phyloP scores from a whole-genome alignment of 192 early-diverging fungal species.

The Rhizoclosmatium sp. region DNA sequence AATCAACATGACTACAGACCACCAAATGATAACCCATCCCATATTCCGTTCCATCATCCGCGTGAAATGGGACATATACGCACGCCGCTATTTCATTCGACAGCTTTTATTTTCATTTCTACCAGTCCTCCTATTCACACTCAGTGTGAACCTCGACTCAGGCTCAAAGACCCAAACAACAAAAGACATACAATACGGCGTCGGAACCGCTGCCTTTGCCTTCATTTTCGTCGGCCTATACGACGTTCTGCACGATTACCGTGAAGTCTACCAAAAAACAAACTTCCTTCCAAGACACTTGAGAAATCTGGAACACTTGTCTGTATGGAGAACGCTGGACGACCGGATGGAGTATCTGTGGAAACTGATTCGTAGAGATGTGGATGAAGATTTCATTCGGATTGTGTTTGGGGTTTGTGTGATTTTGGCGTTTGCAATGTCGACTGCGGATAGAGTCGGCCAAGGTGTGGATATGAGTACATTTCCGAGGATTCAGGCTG shows the following conservation, averaged over 20 bases:
- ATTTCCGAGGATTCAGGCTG: background rate
- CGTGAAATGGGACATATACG: conserved; percentile 33
- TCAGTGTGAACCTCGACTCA: background rate
- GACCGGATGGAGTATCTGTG: background rate
- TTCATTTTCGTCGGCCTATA: background rate
- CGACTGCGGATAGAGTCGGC: background rate
- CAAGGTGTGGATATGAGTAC: background rate
- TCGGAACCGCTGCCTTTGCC: background rate
- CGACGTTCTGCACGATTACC: conserved; percentile 8
- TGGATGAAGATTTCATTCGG: conserved; percentile 15
- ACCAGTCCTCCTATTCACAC: conserved; percentile 13
- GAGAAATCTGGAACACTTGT: background rate
- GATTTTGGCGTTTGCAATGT: background rate
- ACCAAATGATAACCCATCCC: conserved; percentile 25
- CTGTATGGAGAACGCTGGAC: background rate
- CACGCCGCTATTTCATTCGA: conserved; percentile 16
- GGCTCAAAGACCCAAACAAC: background rate
- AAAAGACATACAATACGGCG: background rate
- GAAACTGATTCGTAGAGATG: background rate
- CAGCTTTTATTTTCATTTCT: conserved; percentile 7
- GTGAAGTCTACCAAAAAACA: background rate
- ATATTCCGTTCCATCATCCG: conserved; percentile 15
- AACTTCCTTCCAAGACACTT: conserved; percentile 19
- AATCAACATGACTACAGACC: background rate
- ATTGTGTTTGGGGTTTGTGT: conserved; percentile 20